Percentiles rank a stretch among this genome's conserved stretches.
These are phyloP conservation scores for Tuctoria greenei DNA, from an alignment of 176 grass and related monocot species.

Conservation along the genomic window DNA sequence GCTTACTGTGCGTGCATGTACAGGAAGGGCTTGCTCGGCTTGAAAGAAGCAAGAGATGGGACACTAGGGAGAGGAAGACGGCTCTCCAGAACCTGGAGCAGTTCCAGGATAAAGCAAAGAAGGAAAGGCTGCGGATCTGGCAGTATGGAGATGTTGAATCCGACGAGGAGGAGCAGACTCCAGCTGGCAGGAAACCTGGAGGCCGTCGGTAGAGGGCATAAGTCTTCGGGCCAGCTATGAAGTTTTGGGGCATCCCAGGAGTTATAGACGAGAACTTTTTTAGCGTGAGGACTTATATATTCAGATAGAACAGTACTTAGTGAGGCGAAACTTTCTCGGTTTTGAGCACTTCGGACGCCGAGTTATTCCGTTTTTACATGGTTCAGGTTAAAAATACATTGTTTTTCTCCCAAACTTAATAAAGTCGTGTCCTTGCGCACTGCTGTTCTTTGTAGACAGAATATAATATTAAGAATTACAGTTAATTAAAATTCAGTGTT, in stretches of 20 bases:
- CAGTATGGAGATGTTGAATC: slow-evolving; percentile 65
- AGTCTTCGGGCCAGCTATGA: slow-evolving; percentile 29
- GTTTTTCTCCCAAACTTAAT: slow-evolving; percentile 50
- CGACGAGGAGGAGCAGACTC: slow-evolving; percentile 65
- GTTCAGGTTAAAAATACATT: slow-evolving; percentile 50
- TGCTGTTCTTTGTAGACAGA: slow-evolving; percentile 48
- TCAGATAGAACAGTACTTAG: slow-evolving; percentile 47
- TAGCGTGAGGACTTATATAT: slow-evolving; percentile 38
- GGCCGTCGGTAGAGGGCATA: slow-evolving; percentile 48
- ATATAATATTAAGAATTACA: slow-evolving; percentile 39
- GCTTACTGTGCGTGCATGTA: not conserved
- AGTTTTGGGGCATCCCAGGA: slow-evolving; percentile 64
- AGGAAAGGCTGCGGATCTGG: not conserved
- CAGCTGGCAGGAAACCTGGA: slow-evolving; percentile 52
- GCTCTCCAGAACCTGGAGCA: not conserved
- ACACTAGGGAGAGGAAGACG: not conserved
- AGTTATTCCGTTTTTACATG: slow-evolving; percentile 37
- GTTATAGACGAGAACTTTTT: slow-evolving; percentile 30
- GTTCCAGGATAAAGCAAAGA: slow-evolving; percentile 8
- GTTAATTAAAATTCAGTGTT: slow-evolving; percentile 41
- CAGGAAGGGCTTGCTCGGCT: not conserved
- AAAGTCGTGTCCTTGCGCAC: slow-evolving; percentile 33
- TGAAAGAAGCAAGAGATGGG: not conserved
- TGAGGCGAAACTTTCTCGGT: slow-evolving; percentile 22
- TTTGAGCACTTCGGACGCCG: slow-evolving; percentile 26